Conservation (phyloP, 805 yeast genomes). For the Candida insectalens region DNA sequence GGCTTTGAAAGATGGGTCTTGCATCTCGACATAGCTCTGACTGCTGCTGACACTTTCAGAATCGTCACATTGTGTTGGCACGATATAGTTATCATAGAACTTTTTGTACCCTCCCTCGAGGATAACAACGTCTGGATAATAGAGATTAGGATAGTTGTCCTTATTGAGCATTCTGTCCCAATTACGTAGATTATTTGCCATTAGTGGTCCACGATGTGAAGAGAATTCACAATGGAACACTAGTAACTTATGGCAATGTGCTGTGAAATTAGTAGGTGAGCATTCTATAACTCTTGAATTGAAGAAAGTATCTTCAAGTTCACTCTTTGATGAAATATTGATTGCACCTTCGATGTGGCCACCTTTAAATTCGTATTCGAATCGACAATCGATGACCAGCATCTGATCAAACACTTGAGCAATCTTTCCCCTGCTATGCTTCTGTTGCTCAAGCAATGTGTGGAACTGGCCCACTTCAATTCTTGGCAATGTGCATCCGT, state of each 20-base stretch:
- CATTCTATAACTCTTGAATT: conserved; percentile 10
- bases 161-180: conserved; percentile 71
- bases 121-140: conserved; percentile 82
- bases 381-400: conserved; percentile 77
- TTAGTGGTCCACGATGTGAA: conserved; percentile 84
- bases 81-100: conserved; percentile 49
- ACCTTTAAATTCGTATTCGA: conserved; percentile 84
- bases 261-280: conserved; percentile 17
- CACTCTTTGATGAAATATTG: conserved; percentile 63
- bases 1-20: conserved; percentile 43
- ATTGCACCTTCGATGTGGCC: conserved; percentile 86
- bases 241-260: conserved; percentile 34
- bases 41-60: conserved; percentile 21
- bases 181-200: conserved; percentile 80
- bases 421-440: conserved; percentile 21
- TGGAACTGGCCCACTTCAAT: conserved; percentile 50
- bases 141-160: conserved; percentile 68
- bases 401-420: conserved; percentile 43
- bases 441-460: conserved; percentile 34
- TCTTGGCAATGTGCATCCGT: conserved; percentile 60
- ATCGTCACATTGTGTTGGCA: conserved; percentile 38
- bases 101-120: conserved; percentile 86
- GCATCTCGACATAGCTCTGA: conserved; percentile 80
- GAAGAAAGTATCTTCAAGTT: conserved; percentile 50
- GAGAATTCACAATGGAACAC: conserved; percentile 95